Percentiles rank a stretch among this genome's conserved stretches.
Conservation (phyloP, 129 eudicot species). For the Scalesia atractyloides region DNA sequence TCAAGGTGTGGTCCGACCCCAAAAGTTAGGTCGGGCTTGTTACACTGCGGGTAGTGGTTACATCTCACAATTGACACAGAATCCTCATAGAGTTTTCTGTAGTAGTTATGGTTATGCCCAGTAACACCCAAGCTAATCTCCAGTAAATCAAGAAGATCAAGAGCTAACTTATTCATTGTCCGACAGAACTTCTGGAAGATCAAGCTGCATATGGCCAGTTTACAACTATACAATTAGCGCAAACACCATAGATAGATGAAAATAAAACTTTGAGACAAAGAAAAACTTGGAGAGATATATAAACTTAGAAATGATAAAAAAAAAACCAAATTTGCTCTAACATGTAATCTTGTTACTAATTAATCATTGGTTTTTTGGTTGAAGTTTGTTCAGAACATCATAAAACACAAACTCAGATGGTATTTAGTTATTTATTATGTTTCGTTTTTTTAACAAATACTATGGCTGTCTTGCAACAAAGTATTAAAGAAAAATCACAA, state of each 20-base stretch:
- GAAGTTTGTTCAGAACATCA: no score
- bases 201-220: conserved; percentile 31
- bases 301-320: no score
- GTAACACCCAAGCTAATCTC: conserved; percentile 63
- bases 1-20: conserved; percentile 80
- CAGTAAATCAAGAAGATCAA: conserved; percentile 45
- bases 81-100: conserved; percentile 44
- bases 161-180: conserved; percentile 47
- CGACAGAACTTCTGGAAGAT: conserved; percentile 52
- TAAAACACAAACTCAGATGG: no score
- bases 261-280: not conserved
- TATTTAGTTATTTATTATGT: no score
- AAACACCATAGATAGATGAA: not conserved
- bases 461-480: no score
- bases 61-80: conserved; percentile 55
- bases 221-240: not conserved
- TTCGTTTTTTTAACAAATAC: no score
- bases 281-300: no score
- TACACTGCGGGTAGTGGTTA: conserved; percentile 64
- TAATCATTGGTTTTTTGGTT: no score
- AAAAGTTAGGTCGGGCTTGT: conserved; percentile 44
- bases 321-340: no score
- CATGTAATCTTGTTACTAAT: no score
- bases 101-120: conserved; percentile 25
- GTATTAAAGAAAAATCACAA: no score